Evolutionary conservation across 108 stramenopile genomes (phyloP).

Genomic region (Licmophora abbreviata): DNA sequence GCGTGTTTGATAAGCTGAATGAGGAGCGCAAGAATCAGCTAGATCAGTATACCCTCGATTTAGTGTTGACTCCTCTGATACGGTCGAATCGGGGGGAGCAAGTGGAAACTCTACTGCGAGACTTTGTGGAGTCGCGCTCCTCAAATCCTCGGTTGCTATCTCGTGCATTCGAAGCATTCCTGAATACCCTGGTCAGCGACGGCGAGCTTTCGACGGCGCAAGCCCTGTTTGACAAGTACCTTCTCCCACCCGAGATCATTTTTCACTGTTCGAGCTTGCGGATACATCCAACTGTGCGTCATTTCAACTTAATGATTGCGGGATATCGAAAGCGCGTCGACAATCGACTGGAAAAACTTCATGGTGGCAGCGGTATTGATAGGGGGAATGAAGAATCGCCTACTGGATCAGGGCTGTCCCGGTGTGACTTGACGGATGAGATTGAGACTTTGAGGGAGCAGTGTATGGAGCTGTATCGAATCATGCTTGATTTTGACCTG

Average conservation of each 20-base stretch:
- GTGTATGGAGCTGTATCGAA: constrained; percentile 36
- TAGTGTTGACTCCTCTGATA: constrained; percentile 43
- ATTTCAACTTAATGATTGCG: constrained; percentile 71
- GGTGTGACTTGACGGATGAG: neutral
- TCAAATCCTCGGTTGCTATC: constrained; percentile 10
- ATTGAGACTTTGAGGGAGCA: constrained; percentile 7
- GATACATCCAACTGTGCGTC: constrained; percentile 17
- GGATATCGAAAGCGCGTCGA: constrained; percentile 40
- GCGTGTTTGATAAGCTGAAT: constrained; percentile 31
- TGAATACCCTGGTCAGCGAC: constrained; percentile 38
- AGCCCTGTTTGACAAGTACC: constrained; percentile 44
- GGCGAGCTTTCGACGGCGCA: constrained; percentile 39
- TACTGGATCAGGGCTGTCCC: neutral
- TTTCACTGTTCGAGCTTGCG: no score
- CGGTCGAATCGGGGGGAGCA: constrained; percentile 26
- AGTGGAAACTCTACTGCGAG: constrained; percentile 21
- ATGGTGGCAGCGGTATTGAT: no score
- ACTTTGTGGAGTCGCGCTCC: constrained; percentile 20
- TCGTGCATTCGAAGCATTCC: constrained; percentile 56
- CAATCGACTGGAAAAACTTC: neutral
- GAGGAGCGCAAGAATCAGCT: constrained; percentile 18
- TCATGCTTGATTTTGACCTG: constrained; percentile 34
- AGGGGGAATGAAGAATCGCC: constrained; percentile 1
- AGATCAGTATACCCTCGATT: constrained; percentile 69
- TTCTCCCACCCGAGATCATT: constrained; percentile 15